Conservation (phyloP, 306 rosid species). For the Betula pendula region DNA sequence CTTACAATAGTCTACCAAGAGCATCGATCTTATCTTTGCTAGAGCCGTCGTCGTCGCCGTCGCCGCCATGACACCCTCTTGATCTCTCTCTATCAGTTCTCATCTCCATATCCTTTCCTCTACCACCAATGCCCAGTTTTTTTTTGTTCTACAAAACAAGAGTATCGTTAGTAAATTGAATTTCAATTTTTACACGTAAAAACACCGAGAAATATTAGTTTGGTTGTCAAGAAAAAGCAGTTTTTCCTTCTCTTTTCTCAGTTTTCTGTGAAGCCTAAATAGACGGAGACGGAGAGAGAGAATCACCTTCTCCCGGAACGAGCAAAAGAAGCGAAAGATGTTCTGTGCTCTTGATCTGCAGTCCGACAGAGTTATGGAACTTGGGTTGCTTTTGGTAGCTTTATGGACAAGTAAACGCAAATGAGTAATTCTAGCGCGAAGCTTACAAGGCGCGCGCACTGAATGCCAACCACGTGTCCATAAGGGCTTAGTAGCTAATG, state of each 20-base stretch:
- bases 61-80: slow-evolving; percentile 53
- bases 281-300: neutral
- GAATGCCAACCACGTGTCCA: too few relatives aligned
- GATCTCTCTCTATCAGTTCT: slow-evolving; percentile 48
- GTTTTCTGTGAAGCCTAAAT: neutral
- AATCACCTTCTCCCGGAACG: slow-evolving; percentile 46
- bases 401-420: too few relatives aligned
- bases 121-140: slow-evolving; percentile 39
- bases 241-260: neutral
- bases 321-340: slow-evolving; percentile 43
- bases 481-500: too few relatives aligned
- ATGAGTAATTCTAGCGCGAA: too few relatives aligned
- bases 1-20: slow-evolving; percentile 96
- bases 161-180: neutral
- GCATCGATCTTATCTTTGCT: slow-evolving; percentile 87
- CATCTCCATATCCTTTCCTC: slow-evolving; percentile 53
- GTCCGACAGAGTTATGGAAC: too few relatives aligned
- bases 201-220: neutral
- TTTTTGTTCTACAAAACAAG: slow-evolving; percentile 8
- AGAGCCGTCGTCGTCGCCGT: slow-evolving; percentile 38
- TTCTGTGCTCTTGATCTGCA: too few relatives aligned
- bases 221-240: neutral
- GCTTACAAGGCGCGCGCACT: too few relatives aligned
- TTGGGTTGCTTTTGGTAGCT: neutral
- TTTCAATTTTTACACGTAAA: neutral